Base-by-base conservation (phyloP, 805 yeast species). In the Hanseniaspora occidentalis region DNA sequence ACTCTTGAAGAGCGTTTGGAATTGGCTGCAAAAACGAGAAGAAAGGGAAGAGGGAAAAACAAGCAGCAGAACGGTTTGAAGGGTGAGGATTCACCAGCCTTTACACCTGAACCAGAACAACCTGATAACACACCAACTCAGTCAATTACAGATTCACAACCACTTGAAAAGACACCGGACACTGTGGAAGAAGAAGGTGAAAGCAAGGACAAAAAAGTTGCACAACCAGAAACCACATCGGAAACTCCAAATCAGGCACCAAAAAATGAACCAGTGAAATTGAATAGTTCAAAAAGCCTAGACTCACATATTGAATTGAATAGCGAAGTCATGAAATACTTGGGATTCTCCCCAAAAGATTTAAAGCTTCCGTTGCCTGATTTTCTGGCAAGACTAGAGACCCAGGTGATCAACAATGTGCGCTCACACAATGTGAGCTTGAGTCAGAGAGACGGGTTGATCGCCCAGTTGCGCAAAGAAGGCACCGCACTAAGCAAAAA, bases 1-100 rank as follows among this genome's bases (percentile, higher is more conserved):
- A 77, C 95, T 0, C 65, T 88, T 48, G 92, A 84, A 52, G 95
- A 88, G 51, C 67, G 96, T 44, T 65, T 88, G 41, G 94, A 92
- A 1, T 58, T 77, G 46, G 96, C 95, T 1, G 85, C 95, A 4
- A 68, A 72, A 46, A 50, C 60, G 31, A 61, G 61, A 31, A 51
- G 53, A 38, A 52, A 50, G 45, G 55, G 50, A 43, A 46, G 47
- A 40, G 57, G 49, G 45, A 54, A 36, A 52, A 53, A 45, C 43
- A 51, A 45, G 41, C 54, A 50, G 46, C 45, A 29, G 17, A n/a
- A n/a, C n/a, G n/a, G n/a, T n/a, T n/a, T n/a, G n/a, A n/a, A n/a
- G 23, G 54, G 51, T 45, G 60, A 31, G 45, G 40, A n/a, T n/a
- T n/a, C n/a, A n/a, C n/a, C n/a, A n/a, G n/a, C n/a, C n/a, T n/a